Percentiles rank a stretch among this genome's conserved stretches.
Evolutionary conservation across 2,329 filamentous ascomycete species (phyloP).

Genomic region (Aspergillus sp.): DNA sequence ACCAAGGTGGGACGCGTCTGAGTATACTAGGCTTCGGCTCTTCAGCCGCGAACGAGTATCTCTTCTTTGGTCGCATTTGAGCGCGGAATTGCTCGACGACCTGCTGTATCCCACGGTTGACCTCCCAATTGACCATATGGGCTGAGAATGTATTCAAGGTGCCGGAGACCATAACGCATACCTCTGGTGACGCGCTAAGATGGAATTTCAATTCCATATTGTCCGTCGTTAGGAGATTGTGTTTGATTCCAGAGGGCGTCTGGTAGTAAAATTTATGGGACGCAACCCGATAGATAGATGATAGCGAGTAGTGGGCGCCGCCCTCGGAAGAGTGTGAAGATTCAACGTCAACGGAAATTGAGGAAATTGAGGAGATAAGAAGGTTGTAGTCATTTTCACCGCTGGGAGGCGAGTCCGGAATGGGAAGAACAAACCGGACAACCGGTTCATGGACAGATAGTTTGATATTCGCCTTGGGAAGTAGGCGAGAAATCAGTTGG

Average conservation of each 20-base stretch:
- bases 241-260: constrained; percentile 75
- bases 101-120: constrained; percentile 86
- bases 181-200: constrained; percentile 78
- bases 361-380: constrained; percentile 92
- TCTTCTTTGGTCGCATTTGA: constrained; percentile 63
- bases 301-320: constrained; percentile 82
- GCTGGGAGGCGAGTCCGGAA: constrained; percentile 59
- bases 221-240: constrained; percentile 85
- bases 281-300: constrained; percentile 77
- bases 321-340: constrained; percentile 88
- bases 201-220: constrained; percentile 84
- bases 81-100: constrained; percentile 81
- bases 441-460: constrained; percentile 97
- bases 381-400: constrained; percentile 85
- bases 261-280: constrained; percentile 94
- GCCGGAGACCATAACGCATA: constrained; percentile 76
- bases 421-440: constrained; percentile 80
- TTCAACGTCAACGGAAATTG: constrained; percentile 87
- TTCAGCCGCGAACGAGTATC: constrained; percentile 51
- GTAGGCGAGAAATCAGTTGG: constrained; percentile 78
- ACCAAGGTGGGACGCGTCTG: constrained; percentile 77
- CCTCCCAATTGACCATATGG: constrained; percentile 87
- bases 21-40: constrained; percentile 66
- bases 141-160: constrained; percentile 83
- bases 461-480: constrained; percentile 93